Base-by-base conservation (phyloP, 192 early-diverging fungal genomes). In the Coemansia sp. region DNA sequence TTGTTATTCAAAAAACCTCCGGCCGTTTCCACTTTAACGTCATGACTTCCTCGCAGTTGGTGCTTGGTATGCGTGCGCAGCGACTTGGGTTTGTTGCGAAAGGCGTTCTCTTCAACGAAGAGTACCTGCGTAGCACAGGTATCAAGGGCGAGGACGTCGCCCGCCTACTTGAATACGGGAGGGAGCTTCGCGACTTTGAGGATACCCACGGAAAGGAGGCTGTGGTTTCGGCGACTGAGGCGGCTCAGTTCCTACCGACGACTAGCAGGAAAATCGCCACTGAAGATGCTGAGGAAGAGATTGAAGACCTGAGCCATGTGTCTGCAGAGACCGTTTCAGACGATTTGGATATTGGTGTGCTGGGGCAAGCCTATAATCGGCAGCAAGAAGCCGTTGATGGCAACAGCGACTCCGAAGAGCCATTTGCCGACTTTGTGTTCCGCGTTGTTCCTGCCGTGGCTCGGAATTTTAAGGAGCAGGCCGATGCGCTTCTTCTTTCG, bases 11-110 rank as follows among this genome's bases (percentile, higher is more conserved):
- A 36, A 75, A 70, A 63, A 68, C 73, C 24, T 67, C 72, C 0
- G 81, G 81, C 20, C 72, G 81, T 15, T 83, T 83, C 60, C 81
- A 75, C 38, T 75, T 78, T 44, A 72, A 65, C 45, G 24, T 61
- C 5, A 38, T 78, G 5, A 21, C 5, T 7, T 6, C 16, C 1
- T 7, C 12, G 21, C 43, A 41, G 11, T 23, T 41, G 2, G 38
- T 83, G 12, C 12, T 60, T 10, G 72, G 76, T 23, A 63, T 55
- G 15, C 75, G 81, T 21, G 72, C 69, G 55, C 61, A 48, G 11
- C 44, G 64, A 2, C 16, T 83, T 6, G 81, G 81, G 23, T 83
- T 83, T 78, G 70, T 75, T 1, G 68, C 81, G 30, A 57, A 46
- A 6, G 79, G 79, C 7, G n/a, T 68, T 20, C 62, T 82, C 41